These are phyloP conservation scores for Suillus subalutaceus DNA, from an alignment of 768 basidiomycete genomes.

Conservation along the genomic window DNA sequence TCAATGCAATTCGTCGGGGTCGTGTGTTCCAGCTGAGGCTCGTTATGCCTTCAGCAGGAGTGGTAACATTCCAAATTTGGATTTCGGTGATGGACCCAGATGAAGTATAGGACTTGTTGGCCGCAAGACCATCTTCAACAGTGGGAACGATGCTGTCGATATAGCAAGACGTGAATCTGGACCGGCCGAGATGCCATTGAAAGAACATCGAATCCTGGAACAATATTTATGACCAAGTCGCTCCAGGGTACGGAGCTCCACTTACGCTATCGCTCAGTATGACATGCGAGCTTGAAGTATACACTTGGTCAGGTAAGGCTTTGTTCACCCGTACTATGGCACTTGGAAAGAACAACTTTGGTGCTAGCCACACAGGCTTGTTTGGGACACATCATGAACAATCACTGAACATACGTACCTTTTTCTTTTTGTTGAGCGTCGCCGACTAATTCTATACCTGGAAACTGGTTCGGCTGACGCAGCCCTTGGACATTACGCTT, in stretches of 20 bases:
- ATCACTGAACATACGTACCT: background rate
- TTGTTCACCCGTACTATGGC: constrained; percentile 8
- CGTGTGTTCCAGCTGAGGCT: constrained; percentile 22
- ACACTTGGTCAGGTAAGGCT: constrained; percentile 7
- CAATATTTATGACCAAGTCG: background rate
- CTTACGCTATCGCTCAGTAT: constrained; percentile 4
- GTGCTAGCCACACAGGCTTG: background rate
- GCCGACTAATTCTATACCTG: background rate
- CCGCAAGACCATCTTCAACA: constrained; percentile 11
- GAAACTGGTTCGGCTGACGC: background rate
- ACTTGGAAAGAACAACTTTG: background rate
- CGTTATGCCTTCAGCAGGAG: constrained; percentile 6
- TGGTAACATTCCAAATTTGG: constrained; percentile 24
- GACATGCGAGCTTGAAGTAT: constrained; percentile 8
- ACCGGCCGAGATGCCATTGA: constrained; percentile 19
- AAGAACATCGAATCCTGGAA: constrained; percentile 29
- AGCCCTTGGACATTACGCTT: background rate
- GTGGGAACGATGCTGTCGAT: constrained; percentile 20
- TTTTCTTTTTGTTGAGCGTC: background rate
- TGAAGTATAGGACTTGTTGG: constrained; percentile 19
- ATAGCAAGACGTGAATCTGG: constrained; percentile 21
- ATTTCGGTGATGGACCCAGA: constrained; percentile 20
- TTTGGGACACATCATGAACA: too few relatives aligned
- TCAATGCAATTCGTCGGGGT: constrained; percentile 18
- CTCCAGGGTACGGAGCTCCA: background rate